phyloP scores from a whole-genome alignment of 2,329 filamentous ascomycete species.

The Fusarium virguliforme region DNA sequence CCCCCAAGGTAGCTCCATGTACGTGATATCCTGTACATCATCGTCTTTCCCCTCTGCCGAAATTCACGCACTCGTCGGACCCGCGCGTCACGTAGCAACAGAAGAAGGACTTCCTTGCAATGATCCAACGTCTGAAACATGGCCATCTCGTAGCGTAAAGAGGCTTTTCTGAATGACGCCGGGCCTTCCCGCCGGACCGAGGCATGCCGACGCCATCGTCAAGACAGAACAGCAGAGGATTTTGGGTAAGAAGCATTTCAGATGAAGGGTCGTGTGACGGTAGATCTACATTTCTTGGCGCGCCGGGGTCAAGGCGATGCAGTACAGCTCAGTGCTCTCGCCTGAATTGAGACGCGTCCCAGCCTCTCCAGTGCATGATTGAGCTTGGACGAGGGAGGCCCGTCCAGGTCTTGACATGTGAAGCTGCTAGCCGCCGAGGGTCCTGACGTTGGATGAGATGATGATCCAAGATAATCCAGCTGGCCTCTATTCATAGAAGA shows the following conservation, averaged over 20 bases:
- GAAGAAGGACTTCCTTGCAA: conserved; percentile 6
- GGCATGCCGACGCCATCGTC: conserved; percentile 13
- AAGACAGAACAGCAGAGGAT: background rate
- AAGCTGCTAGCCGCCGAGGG: conserved; percentile 17
- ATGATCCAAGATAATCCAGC: background rate
- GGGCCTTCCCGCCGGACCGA: conserved; percentile 37
- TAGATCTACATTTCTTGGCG: conserved; percentile 9
- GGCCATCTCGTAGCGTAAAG: background rate
- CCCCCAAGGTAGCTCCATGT: background rate
- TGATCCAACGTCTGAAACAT: conserved; percentile 41
- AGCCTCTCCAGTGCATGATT: conserved; percentile 2
- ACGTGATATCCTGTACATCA: conserved; percentile 25
- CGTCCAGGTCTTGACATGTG: conserved; percentile 27
- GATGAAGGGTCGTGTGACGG: conserved; percentile 5
- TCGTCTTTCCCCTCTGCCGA: conserved; percentile 4
- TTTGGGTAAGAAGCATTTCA: background rate
- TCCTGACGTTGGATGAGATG: conserved; percentile 1
- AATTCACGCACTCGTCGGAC: conserved; percentile 13
- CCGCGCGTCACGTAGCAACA: conserved; percentile 8
- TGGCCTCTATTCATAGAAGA: conserved; percentile 21
- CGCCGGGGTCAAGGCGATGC: background rate
- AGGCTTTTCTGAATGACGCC: conserved; percentile 17
- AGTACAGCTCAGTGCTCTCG: background rate
- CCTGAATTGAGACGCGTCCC: conserved; percentile 9
- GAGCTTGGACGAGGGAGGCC: background rate